Conservation (phyloP, 371 early-diverging fungal species). For the Rhizopus arrhizus region DNA sequence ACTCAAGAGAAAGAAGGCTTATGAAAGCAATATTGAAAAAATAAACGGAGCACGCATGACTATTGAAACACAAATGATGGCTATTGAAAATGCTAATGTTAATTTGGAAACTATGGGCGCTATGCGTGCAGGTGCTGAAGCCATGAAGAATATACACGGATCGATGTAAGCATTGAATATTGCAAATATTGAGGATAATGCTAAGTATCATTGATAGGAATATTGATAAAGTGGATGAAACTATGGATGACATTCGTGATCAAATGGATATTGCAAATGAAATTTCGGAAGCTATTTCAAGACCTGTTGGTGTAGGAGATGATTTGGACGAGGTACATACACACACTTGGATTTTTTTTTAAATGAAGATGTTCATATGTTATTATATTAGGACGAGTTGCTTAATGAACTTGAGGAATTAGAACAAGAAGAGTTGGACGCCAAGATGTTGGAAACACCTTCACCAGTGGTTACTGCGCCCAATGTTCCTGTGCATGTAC, state of each 20-base stretch:
- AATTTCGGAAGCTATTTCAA: slow-evolving; percentile 91
- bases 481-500: slow-evolving; percentile 63
- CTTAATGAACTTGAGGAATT: slow-evolving; percentile 89
- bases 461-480: slow-evolving; percentile 66
- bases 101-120: slow-evolving; percentile 95
- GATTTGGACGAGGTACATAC: slow-evolving; percentile 83
- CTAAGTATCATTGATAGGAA: slow-evolving; percentile 59
- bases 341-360: neutral
- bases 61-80: slow-evolving; percentile 93
- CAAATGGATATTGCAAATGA: slow-evolving; percentile 97
- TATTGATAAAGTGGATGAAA: slow-evolving; percentile 92
- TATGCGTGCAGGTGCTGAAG: slow-evolving; percentile 91
- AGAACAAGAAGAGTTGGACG: slow-evolving; percentile 93
- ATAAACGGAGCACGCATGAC: slow-evolving; percentile 89
- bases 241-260: slow-evolving; percentile 97
- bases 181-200: neutral
- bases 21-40: slow-evolving; percentile 86
- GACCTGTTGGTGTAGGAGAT: slow-evolving; percentile 82
- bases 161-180: slow-evolving; percentile 66
- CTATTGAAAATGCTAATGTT: slow-evolving; percentile 95
- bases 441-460: slow-evolving; percentile 79
- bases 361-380: neutral
- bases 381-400: slow-evolving; percentile 74
- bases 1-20: slow-evolving; percentile 90
- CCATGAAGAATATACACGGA: slow-evolving; percentile 94